Evolutionary conservation across 108 stramenopile genomes (phyloP), one percentile per base, ranked within the genome.

Genomic region (Cafeteria roenbergensis): DNA sequence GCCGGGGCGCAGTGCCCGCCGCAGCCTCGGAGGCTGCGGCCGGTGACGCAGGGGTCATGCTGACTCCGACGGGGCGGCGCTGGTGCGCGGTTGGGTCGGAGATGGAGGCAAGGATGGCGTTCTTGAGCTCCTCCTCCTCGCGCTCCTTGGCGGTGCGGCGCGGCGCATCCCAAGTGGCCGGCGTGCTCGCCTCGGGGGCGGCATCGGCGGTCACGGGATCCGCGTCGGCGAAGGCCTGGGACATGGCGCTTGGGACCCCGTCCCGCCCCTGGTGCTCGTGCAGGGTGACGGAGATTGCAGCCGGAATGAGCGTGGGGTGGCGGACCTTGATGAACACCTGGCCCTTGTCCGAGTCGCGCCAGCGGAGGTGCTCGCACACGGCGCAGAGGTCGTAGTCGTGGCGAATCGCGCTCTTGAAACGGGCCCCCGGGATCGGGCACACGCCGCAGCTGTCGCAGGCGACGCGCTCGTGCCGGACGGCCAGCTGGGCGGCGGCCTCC

Each of bases 381-480:
- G 38, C 56, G 29, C 71, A 71, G 51, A 71, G 71, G 65, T 71
- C 65, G 57, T 66, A 71, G 29, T 71, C 56, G 24, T 38, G 51
- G 2, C 65, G 33, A 8, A 56, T 57, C 1, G 64, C 59, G 51
- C 64, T 37, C 65, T 67, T 71, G 60, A 61, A 71, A 22, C 71
- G 71, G 26, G 34, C 0, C 17, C 71, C 71, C 0, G 31, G 22
- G 50, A 71, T 65, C 0, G 63, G 55, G 6, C 26, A 0, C 57
- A 67, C 50, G 25, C 55, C 64, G 64, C 71, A 71, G 22, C 64
- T 52, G 36, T 71, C 66, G 60, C 71, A 71, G 0, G 25, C 32
- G 25, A 63, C 63, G 27, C 69, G 62, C 3, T 34, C n/a, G 62
- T 69, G 69, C 12, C 42, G 42, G 42, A 48, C 42, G n/a, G n/a